Evolutionary conservation across 805 yeast genomes (phyloP), one percentile per base, ranked within the genome.

Genomic region (Danielozyma ontarioensis): DNA sequence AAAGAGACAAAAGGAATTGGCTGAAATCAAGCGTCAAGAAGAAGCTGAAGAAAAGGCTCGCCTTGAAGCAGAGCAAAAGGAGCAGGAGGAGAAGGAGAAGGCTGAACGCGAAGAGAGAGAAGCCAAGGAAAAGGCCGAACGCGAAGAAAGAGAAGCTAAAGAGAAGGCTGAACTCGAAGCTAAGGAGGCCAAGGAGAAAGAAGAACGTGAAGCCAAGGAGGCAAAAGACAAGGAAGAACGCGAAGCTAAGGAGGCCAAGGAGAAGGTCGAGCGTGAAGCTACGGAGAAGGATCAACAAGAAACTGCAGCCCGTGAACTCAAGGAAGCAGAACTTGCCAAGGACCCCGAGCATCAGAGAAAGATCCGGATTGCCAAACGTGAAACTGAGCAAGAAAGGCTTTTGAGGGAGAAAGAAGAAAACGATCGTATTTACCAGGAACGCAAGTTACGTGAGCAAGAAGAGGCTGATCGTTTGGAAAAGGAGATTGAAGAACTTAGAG

Each of bases 401-500:
- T 24, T 40, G 3, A 52, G 42, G 4, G 57, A 58, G 34, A 48
- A 48, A 29, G 51, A 39, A n/a, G 59, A 55, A 30, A 39, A 48
- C 27, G 64, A 60, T 14, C 41, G 47, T 25, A 19, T 41, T 13
- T 55, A 49, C 42, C 33, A 36, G 12, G 53, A 51, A 35, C 52
- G 63, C 35, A 50, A 46, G 38, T 35, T 35, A 8, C 40, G 47
- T 27, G 59, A 47, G 37, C 46, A 48, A 23, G 46, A 31, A 8
- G 64, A 59, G 40, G 54, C 50, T 18, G 48, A 40, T 13, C 42
- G 39, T 28, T 63, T 61, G 36, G 59, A 55, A 37, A 38, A 40
- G 25, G 64, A 55, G 34, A 53, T 59, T 33, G 62, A 52, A 34
- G 57, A 55, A 23, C 58, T 64, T 42, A 52, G 43, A 37, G 30